Evolutionary conservation across 2,329 filamentous ascomycete species (phyloP), one percentile per base, ranked within the genome.

Genomic region (Thermoascus crustaceus): DNA sequence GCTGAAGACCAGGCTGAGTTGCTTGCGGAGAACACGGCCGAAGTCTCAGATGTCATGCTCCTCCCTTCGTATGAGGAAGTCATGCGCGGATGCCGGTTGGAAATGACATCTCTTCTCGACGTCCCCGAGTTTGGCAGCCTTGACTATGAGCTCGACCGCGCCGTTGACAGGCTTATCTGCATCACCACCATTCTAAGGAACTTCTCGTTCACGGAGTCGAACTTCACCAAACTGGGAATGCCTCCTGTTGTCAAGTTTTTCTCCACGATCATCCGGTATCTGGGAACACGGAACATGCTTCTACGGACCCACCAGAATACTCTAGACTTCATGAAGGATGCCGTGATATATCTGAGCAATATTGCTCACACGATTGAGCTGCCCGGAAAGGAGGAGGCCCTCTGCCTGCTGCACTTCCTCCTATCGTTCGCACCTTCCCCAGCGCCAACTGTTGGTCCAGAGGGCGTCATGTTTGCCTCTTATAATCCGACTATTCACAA

Each of bases 291-390:
- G 9, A 86, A 86, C 48, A 85, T 89, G 72, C 73, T 96, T 19
- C 66, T 96, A 26, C 78, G 86, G 24, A 85, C 80, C 3, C 75
- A 91, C 46, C 71, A 75, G 52, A 94, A 95, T 60, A 91, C 84
- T 0, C 68, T 95, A 46, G 91, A 98, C 60, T 89, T 96, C 51
- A 94, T 95, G 85, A 98, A 98, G 63, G 91, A 98, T 58, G 70
- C 87, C 19, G 77, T 96, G 39, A 81, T 86, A 10, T 78, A 94
- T 46, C 69, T 98, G 36, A 95, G 89, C 38, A 96, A 98, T 58
- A 77, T 93, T 31, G 80, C 87, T 5, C 78, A 84, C 30, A 75
- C 77, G 7, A 75, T 96, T 34, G 82, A 89, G 53, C 69, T 98
- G 24, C 82, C 87, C 1, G 82, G 82, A 13, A 80, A 84, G 43